Base-by-base conservation (phyloP, 2,329 filamentous ascomycete genomes). In the Aureobasidium mangrovei region DNA sequence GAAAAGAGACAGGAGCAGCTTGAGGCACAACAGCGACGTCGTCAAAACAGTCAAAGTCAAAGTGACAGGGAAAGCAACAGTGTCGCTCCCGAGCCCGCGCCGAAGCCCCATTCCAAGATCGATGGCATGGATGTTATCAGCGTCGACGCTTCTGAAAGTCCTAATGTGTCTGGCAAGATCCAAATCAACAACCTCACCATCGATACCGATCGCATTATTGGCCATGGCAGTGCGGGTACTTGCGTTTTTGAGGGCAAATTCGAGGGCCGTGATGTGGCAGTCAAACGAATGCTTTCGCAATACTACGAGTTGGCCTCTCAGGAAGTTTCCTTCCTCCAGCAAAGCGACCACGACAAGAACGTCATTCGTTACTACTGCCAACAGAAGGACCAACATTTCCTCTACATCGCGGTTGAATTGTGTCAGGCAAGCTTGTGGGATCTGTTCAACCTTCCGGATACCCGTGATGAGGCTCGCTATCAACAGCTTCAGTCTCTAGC, bases 311-410 rank as follows among this genome's bases (percentile, higher is more conserved):
- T 98, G 61, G 93, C 93, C 0, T 90, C 88, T 8, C 90, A 95
- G 64, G 93, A 98, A 71, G 95, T 95, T 1, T 86, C 86, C 57
- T 76, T 97, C 51, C 73, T 98, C 8, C 81, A 94, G 57, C 90
- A 96, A 68, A 96, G 91, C 64, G 93, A 98, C 62, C 88, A 96
- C 63, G 93, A 98, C 64, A 85, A 86, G 9, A 97, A 98, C 67
- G 91, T 98, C 40, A 95, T 98, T 60, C 88, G 91, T 38, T 98
- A 98, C 67, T 96, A 89, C 65, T 90, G 91, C 46, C 91, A 95
- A 63, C 88, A 95, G 63, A 84, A 87, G 62, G 88, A 89, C 8
- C 82, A 87, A 35, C 87, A 88, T 18, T 98, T 98, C 69, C 78
- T 97, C 36, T 98, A 98, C 69, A 98, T 98, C 63, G 93, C 91